Evolutionary conservation across 176 grass and related monocot genomes (phyloP), one percentile per base, ranked within the genome.

Genomic region (Hordeum vulgare): DNA sequence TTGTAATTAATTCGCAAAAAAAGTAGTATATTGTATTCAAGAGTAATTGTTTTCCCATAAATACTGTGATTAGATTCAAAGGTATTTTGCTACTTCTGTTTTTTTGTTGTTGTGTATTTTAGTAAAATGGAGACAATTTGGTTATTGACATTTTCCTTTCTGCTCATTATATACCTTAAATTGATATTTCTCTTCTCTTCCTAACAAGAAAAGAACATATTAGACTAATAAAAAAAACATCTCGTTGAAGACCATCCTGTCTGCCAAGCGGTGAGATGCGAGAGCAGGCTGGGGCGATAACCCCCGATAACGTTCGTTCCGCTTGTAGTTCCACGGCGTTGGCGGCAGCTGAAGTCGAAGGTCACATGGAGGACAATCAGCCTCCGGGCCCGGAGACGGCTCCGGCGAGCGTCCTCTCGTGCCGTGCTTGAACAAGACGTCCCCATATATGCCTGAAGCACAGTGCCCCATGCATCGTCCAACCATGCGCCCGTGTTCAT

Each of bases 151-250:
- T 42, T 84, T 60, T 33, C 78, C 27, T 79, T 72, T 28, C 51
- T 84, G 51, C 15, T 31, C 75, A 51, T 77, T 54, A 28, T n/a
- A n/a, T n/a, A n/a, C 21, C 56, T 91, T 86, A 78, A 92, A 85
- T 72, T 28, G 40, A 26, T 24, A 26, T 44, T 17, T 71, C 1
- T 72, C 39, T 9, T 44, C 69, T 45, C 9, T 40, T 45, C 11
- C 10, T 11, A 41, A 3, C 10, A 45, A 45, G 12, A 14, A 45
- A 45, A 45, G 42, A 45, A 45, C 42, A 45, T 44, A 44, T 44
- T 44, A 44, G 41, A 12, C 11, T 44, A 44, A 13, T 13, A n/a
- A 44, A 41, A 45, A 45, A 1, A 45, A 45, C 42, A 14, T 45
- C 12, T 45, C 42, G 12, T 45, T 45, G 42, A 45, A 45, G 42